These are phyloP conservation scores for Lipomyces spencermartinsiae DNA, from an alignment of 805 yeast species.

Conservation along the genomic window DNA sequence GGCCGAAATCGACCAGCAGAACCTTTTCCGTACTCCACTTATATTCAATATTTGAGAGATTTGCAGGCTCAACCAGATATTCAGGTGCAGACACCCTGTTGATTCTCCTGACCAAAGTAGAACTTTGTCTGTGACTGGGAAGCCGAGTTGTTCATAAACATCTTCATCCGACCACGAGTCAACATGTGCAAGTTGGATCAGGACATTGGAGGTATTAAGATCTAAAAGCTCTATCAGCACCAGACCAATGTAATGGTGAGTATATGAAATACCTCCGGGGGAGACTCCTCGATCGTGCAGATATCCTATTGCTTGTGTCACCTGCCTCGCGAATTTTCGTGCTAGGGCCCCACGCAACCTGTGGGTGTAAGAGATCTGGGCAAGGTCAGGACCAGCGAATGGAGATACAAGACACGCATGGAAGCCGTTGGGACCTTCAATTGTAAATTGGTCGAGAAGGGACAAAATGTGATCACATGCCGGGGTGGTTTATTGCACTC, in stretches of 20 bases:
- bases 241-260: background rate
- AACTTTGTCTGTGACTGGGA: background rate
- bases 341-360: background rate
- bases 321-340: constrained; percentile 1
- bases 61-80: constrained; percentile 4
- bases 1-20: background rate
- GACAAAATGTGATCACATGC: constrained; percentile 1
- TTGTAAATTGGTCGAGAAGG: background rate
- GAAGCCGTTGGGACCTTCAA: background rate
- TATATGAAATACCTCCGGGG: background rate
- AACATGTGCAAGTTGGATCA: background rate
- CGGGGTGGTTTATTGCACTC: background rate
- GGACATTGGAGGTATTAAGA: background rate
- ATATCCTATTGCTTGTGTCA: background rate
- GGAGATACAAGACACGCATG: background rate
- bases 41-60: background rate
- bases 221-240: background rate
- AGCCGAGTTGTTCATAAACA: background rate
- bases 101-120: background rate
- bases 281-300: background rate
- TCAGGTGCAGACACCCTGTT: background rate
- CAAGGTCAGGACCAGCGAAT: background rate
- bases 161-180: background rate
- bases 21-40: background rate
- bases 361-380: background rate